Evolutionary conservation across 2,329 filamentous ascomycete species (phyloP).

Genomic region (Sclerotinia glacialis): DNA sequence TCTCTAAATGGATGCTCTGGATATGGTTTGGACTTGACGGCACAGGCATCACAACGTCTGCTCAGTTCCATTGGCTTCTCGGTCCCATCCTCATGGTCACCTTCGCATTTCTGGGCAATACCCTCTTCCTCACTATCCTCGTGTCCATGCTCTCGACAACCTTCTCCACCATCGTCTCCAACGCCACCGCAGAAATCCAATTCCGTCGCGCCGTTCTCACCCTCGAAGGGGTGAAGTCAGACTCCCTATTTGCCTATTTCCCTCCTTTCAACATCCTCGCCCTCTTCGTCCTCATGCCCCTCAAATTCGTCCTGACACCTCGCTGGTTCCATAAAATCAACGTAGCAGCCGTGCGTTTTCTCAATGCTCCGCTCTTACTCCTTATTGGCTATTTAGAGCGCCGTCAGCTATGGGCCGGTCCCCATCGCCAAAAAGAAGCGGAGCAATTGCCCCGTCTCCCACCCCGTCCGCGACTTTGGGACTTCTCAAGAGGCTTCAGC

Average conservation of each 20-base stretch:
- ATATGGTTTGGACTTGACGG: constrained; percentile 87
- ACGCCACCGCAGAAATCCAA: constrained; percentile 79
- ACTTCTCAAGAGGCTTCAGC: constrained; percentile 35
- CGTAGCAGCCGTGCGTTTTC: constrained; percentile 67
- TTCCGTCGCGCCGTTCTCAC: constrained; percentile 79
- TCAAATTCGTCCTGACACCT: constrained; percentile 74
- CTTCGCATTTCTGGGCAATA: constrained; percentile 84
- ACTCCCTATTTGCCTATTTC: constrained; percentile 61
- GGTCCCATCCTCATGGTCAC: constrained; percentile 78
- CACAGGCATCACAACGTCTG: constrained; percentile 50
- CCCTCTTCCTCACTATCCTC: constrained; percentile 82
- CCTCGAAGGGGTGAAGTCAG: constrained; percentile 80
- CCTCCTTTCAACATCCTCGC: constrained; percentile 83
- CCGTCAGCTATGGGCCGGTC: constrained; percentile 57
- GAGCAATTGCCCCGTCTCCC: constrained; percentile 30
- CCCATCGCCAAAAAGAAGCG: constrained; percentile 27
- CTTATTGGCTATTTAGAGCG: constrained; percentile 70
- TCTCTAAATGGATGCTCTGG: constrained; percentile 89
- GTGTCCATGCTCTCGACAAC: constrained; percentile 86
- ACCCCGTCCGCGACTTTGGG: constrained; percentile 31
- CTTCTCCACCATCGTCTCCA: constrained; percentile 72
- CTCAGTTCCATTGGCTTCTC: constrained; percentile 74
- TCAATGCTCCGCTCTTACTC: constrained; percentile 74
- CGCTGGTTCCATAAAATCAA: constrained; percentile 92
- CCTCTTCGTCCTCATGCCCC: constrained; percentile 67